Evolutionary conservation across 2,329 filamentous ascomycete genomes (phyloP).

Genomic region (Apiospora phragmitis): DNA sequence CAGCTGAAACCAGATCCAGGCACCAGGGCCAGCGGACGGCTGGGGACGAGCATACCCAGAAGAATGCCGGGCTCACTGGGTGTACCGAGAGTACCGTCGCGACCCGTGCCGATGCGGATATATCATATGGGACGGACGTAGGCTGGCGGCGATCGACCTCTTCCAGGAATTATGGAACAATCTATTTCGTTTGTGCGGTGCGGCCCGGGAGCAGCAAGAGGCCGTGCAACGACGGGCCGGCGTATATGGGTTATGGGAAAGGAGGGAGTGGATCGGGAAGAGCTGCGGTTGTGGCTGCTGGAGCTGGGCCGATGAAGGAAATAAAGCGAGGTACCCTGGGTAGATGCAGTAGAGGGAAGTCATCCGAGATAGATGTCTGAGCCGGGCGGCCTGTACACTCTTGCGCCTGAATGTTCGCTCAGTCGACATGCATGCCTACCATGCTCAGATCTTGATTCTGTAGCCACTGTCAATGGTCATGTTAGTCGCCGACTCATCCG

Average conservation of each 20-base stretch:
- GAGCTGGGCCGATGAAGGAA: neutral
- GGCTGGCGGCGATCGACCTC: slow-evolving; percentile 17
- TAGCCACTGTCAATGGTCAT: neutral
- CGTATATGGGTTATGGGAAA: neutral
- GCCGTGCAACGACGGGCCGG: neutral
- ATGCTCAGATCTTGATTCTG: neutral
- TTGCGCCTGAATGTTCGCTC: neutral
- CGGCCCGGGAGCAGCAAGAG: neutral
- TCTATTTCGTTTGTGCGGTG: too few relatives aligned
- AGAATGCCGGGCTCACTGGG: slow-evolving; percentile 4
- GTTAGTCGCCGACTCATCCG: neutral
- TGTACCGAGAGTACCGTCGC: neutral
- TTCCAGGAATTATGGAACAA: slow-evolving; percentile 7
- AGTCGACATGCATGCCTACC: neutral
- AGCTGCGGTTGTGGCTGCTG: neutral
- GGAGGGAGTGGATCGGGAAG: neutral
- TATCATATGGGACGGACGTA: slow-evolving; percentile 23
- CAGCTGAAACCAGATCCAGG: neutral
- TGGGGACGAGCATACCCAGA: slow-evolving; percentile 4
- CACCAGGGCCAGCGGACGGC: neutral
- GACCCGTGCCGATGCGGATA: slow-evolving; percentile 21
- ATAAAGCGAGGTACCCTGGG: neutral
- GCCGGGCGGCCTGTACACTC: neutral
- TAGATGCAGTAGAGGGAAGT: neutral
- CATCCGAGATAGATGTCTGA: neutral